A percentile compares a stretch with the other conserved stretches of the same genome.
These are phyloP conservation scores for Cichorium intybus DNA, from an alignment of 140 eudicot species.

Conservation along the genomic window DNA sequence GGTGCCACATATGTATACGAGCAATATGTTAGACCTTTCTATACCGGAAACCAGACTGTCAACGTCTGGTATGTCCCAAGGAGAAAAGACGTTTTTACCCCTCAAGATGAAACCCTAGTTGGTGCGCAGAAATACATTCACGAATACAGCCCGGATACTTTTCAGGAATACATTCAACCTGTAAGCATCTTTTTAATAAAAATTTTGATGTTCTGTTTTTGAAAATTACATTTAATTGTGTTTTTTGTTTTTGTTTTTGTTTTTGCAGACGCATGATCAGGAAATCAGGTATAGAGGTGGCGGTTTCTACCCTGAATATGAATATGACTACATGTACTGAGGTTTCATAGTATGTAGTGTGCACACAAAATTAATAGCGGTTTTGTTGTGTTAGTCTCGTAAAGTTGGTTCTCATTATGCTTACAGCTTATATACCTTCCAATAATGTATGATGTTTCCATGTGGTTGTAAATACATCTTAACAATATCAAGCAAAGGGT, in stretches of 20 bases:
- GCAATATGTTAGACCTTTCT: conserved; percentile 71
- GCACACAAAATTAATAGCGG: not conserved
- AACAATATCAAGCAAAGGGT: no score
- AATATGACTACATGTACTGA: conserved; percentile 41
- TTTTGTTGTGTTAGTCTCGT: conserved; percentile 1
- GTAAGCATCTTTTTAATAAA: conserved; percentile 29
- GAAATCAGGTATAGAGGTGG: conserved; percentile 30
- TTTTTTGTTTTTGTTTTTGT: not conserved
- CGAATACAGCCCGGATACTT: conserved; percentile 61
- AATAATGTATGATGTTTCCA: not conserved
- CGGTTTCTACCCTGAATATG: conserved; percentile 44
- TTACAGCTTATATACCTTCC: not conserved
- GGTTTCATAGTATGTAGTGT: not conserved
- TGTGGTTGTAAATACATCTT: no score
- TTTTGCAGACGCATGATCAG: conserved; percentile 39
- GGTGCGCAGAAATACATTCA: conserved; percentile 64
- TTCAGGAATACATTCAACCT: conserved; percentile 52
- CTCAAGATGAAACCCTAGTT: conserved; percentile 65
- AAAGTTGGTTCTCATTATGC: not conserved
- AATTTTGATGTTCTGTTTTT: no score
- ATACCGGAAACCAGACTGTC: conserved; percentile 39
- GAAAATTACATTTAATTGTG: not conserved
- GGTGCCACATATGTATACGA: conserved; percentile 91
- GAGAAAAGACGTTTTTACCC: conserved; percentile 56
- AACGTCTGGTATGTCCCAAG: conserved; percentile 73